Evolutionary conservation across 1,139 yeast genomes (phyloP), one percentile per base, ranked within the genome.

Genomic region (Candida sojae): DNA sequence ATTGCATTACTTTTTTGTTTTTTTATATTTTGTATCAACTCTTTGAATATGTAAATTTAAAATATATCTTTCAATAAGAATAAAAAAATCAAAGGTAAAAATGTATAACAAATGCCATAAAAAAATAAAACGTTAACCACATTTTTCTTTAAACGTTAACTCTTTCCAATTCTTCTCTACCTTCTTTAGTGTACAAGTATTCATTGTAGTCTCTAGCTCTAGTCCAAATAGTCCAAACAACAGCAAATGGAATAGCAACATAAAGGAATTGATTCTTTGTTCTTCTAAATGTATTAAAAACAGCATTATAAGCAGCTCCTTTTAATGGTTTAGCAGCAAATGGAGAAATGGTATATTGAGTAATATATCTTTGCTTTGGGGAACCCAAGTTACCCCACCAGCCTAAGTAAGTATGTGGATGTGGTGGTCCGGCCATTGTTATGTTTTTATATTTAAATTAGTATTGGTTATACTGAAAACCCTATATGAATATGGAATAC

Each of bases 221-320:
- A 55, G 83, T 83, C 96, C 97, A 91, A 75, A 92, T 72, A 71
- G 82, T 85, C 88, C 93, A 91, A 66, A 89, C 86, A 58, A 88
- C 70, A 50, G 83, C 77, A 57, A 81, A 88, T 57, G 99, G 99
- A 58, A 91, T 68, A 49, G 83, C 73, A 53, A 93, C 75, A 74
- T 77, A 93, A 62, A 93, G 75, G 56, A 84, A 82, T 78, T 93
- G 98, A 66, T 87, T 79, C 77, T 84, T 88, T 61, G 87, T 84
- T 82, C 99, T 88, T 82, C 99, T 91, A 82, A 88, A 88, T 44
- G 88, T 83, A 84, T 95, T 93, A 86, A 88, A 92, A 59, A 92
- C 73, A 50, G 97, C 90, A 70, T 83, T 85, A 79, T 92, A 83
- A 62, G 87, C 80, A 60, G 86, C 83, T 58, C 96, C 97, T 70